Evolutionary conservation across 2,329 filamentous ascomycete species (phyloP).

Genomic region (Claviceps digitariae): DNA sequence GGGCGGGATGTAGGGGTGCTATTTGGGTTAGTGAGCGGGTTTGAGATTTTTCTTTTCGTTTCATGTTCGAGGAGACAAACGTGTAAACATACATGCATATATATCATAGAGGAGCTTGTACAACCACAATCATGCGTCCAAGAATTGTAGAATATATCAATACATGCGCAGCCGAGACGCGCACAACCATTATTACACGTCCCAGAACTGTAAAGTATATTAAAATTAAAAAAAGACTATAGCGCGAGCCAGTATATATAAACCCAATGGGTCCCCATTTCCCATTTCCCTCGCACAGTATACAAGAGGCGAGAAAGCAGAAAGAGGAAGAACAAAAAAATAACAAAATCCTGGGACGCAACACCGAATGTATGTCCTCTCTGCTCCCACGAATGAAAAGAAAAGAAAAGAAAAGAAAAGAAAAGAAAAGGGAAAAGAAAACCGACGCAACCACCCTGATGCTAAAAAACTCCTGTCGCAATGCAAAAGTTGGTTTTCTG

Average conservation of each 20-base stretch:
- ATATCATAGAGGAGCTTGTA: too few relatives aligned
- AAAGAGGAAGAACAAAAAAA: not conserved
- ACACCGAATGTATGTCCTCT: constrained; percentile 1
- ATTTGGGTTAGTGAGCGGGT: constrained; percentile 82
- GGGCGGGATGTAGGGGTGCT: constrained; percentile 78
- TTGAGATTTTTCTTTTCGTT: constrained; percentile 19
- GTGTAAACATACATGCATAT: too few relatives aligned
- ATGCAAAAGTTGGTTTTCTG: constrained; percentile 19
- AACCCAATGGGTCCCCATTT: not conserved
- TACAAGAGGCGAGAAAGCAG: not conserved
- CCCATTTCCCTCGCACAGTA: not conserved
- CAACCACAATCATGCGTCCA: too few relatives aligned
- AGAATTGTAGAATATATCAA: not conserved
- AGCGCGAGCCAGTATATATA: not conserved
- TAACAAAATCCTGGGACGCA: not conserved
- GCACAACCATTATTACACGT: too few relatives aligned
- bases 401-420: too few relatives aligned
- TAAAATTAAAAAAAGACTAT: not conserved
- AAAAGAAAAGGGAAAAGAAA: not conserved
- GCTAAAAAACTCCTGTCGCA: not conserved
- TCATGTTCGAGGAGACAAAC: not conserved
- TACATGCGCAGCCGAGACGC: too few relatives aligned
- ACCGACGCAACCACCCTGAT: not conserved
- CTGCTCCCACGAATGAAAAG: not conserved
- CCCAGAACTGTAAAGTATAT: not conserved